These are phyloP conservation scores for Citrullus mucosospermus DNA, from an alignment of 306 rosid genomes.

Conservation along the genomic window DNA sequence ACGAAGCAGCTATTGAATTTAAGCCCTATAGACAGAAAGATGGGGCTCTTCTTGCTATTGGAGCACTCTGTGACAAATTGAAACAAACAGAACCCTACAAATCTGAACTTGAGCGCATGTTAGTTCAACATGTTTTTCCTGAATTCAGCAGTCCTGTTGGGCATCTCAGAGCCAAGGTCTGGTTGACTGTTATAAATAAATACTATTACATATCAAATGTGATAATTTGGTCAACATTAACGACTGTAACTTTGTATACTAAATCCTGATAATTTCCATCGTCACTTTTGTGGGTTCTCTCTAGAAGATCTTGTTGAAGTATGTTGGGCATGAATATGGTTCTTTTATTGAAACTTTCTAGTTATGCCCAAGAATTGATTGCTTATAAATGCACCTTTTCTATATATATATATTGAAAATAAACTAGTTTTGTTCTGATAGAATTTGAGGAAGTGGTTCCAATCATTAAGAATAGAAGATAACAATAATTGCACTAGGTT, in stretches of 20 bases:
- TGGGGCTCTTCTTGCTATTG: slow-evolving; percentile 96
- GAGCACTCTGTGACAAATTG: slow-evolving; percentile 92
- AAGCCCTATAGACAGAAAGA: slow-evolving; percentile 90
- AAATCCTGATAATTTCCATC: background rate
- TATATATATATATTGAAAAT: background rate
- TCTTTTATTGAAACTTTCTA: background rate
- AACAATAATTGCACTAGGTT: background rate
- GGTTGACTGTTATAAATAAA: slow-evolving; percentile 7
- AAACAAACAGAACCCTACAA: slow-evolving; percentile 93
- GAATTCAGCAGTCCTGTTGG: slow-evolving; percentile 91
- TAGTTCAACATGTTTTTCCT: slow-evolving; percentile 95
- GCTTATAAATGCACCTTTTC: background rate
- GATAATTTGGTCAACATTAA: background rate
- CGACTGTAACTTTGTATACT: background rate
- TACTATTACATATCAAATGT: background rate
- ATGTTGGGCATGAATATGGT: background rate
- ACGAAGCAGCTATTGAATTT: slow-evolving; percentile 55
- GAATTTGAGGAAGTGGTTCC: background rate
- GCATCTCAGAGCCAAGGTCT: slow-evolving; percentile 95
- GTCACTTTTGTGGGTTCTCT: background rate
- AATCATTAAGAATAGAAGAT: background rate
- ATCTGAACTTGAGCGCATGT: slow-evolving; percentile 86
- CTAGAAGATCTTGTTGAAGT: background rate
- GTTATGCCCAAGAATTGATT: background rate
- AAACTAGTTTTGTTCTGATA: background rate